Percentiles rank a stretch among this genome's conserved stretches.
Conservation (phyloP, 169 alveolate species). For the Cryptosporidium baileyi region DNA sequence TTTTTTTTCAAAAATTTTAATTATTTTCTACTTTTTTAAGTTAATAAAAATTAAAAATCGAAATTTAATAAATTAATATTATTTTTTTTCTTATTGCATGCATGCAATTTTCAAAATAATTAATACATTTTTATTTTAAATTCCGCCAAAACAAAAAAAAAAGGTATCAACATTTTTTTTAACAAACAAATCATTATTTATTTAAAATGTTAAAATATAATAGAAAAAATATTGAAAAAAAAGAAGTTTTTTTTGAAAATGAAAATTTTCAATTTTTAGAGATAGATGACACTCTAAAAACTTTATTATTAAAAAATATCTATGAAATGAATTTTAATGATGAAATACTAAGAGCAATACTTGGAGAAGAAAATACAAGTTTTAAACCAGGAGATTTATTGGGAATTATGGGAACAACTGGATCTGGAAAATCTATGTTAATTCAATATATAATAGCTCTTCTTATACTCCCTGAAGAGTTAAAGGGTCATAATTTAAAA, state of each 20-base stretch:
- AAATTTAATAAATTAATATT: too few relatives aligned
- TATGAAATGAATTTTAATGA: conserved; percentile 28
- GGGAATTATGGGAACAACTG: conserved; percentile 16
- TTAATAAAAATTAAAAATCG: too few relatives aligned
- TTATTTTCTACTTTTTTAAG: too few relatives aligned
- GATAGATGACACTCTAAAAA: conserved; percentile 18
- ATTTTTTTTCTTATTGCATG: too few relatives aligned
- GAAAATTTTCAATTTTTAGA: background rate
- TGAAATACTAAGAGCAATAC: conserved; percentile 6
- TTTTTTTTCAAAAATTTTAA: too few relatives aligned
- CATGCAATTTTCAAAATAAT: too few relatives aligned
- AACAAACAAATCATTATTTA: too few relatives aligned
- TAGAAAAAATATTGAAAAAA: too few relatives aligned
- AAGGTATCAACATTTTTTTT: too few relatives aligned
- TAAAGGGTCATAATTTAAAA: conserved; percentile 14
- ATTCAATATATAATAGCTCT: background rate
- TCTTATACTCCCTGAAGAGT: conserved; percentile 18
- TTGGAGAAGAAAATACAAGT: background rate
- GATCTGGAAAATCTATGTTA: conserved; percentile 31
- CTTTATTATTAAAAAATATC: background rate
- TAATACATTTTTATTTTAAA: too few relatives aligned
- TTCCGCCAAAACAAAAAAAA: too few relatives aligned
- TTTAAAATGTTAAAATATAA: background rate
- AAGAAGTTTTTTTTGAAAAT: too few relatives aligned
- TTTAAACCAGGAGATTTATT: conserved; percentile 42